Conservation (phyloP, 1,139 yeast genomes). For the Saccharomyces pastorianus region DNA sequence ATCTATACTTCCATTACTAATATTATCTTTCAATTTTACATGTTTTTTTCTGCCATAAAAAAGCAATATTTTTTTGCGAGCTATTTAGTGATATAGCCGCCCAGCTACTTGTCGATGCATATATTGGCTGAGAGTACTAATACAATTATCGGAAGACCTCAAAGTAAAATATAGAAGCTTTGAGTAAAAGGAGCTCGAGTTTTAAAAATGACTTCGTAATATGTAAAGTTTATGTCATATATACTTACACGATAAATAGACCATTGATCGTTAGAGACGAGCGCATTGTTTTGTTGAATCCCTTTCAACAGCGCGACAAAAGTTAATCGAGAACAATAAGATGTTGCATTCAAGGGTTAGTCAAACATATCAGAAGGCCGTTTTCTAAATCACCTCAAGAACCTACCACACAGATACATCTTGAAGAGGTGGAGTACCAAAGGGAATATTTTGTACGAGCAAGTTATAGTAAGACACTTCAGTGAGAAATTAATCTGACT, state of each 20-base stretch:
- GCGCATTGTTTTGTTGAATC: not conserved
- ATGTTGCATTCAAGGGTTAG: not conserved
- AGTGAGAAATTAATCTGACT: not conserved
- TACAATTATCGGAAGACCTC: not conserved
- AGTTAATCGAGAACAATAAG: not conserved
- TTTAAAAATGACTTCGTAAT: not conserved
- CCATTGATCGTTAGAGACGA: not conserved
- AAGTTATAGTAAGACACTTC: not conserved
- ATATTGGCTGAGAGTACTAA: not conserved
- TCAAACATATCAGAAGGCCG: not conserved
- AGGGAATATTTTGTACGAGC: not conserved
- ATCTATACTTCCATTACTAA: not conserved
- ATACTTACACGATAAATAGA: not conserved
- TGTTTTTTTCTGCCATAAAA: not conserved
- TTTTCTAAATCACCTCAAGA: not conserved
- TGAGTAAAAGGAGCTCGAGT: not conserved
- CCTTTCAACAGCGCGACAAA: not conserved
- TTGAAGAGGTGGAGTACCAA: not conserved
- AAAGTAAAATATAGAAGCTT: not conserved
- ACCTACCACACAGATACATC: not conserved
- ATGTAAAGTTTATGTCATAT: not conserved
- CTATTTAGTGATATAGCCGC: not conserved
- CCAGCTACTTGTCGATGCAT: not conserved
- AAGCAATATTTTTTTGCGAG: not conserved
- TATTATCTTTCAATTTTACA: not conserved